phyloP scores from a whole-genome alignment of 192 early-diverging fungal species.

The Rhizophagus clarus region DNA sequence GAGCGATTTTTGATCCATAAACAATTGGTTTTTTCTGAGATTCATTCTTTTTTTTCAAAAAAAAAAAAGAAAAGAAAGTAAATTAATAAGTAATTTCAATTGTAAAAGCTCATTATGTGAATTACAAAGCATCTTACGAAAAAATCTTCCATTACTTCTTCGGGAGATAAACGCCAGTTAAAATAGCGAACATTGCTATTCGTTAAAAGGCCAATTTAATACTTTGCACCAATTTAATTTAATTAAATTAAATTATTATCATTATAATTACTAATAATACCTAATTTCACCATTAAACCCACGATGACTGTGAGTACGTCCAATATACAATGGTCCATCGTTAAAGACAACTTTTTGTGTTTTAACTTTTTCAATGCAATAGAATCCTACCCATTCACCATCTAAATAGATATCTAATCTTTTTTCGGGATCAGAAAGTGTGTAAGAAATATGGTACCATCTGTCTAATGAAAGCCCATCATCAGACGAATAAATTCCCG shows the following conservation, averaged over 20 bases:
- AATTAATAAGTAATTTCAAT: not conserved
- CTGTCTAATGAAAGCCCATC: conserved; percentile 18
- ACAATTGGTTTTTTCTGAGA: not conserved
- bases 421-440: conserved; percentile 23
- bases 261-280: no score
- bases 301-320: not conserved
- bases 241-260: no score
- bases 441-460: conserved; percentile 26
- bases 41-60: not conserved
- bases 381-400: not conserved
- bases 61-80: not conserved
- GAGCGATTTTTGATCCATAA: not conserved
- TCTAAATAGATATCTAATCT: conserved; percentile 15
- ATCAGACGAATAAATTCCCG: not conserved
- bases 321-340: conserved; percentile 15
- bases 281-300: conserved; percentile 20
- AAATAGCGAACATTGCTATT: conserved; percentile 31
- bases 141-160: conserved; percentile 25
- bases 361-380: not conserved
- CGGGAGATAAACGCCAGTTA: conserved; percentile 29
- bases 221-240: not conserved
- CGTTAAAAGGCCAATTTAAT: not conserved
- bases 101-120: not conserved
- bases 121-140: not conserved
- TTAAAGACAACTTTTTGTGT: conserved; percentile 2